Conservation (phyloP, 805 yeast genomes). For the Debaryomyces maramus region DNA sequence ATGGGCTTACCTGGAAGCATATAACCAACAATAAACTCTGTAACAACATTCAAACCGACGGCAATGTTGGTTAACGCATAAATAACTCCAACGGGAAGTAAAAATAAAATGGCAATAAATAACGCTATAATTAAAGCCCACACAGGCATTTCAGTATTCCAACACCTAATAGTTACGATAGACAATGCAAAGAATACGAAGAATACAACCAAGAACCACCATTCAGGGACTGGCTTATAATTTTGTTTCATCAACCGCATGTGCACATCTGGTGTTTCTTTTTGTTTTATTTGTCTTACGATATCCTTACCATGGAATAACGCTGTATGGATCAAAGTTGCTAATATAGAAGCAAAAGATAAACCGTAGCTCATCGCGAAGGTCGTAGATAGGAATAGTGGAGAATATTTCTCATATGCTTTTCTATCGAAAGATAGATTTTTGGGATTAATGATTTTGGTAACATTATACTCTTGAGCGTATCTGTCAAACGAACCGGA, state of each 20-base stretch:
- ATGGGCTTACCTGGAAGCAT: conserved; percentile 26
- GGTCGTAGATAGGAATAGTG: conserved; percentile 59
- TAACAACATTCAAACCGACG: conserved; percentile 43
- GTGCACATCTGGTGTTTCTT: conserved; percentile 37
- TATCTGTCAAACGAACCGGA: conserved; percentile 52
- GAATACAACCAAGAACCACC: conserved; percentile 41
- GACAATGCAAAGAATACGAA: conserved; percentile 31
- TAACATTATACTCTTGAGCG: conserved; percentile 50
- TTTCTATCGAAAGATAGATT: conserved; percentile 43
- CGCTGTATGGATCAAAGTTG: conserved; percentile 57
- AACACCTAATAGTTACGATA: conserved; percentile 38
- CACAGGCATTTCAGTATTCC: conserved; percentile 45
- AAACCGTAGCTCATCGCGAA: conserved; percentile 60
- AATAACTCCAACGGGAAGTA: conserved; percentile 42
- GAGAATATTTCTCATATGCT: conserved; percentile 60
- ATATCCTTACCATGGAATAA: conserved; percentile 60
- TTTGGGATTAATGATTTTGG: conserved; percentile 42
- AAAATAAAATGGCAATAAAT: conserved; percentile 37
- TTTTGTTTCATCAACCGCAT: conserved; percentile 52
- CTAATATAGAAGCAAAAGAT: conserved; percentile 59
- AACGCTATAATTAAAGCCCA: conserved; percentile 42
- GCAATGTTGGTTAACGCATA: conserved; percentile 35
- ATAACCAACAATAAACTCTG: conserved; percentile 45
- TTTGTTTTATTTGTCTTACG: conserved; percentile 22
- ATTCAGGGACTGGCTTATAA: conserved; percentile 42